Percentiles rank a stretch among this genome's conserved stretches.
Evolutionary conservation across 495 filamentous ascomycete species (phyloP).

Genomic region (Aspergillus avenaceus): DNA sequence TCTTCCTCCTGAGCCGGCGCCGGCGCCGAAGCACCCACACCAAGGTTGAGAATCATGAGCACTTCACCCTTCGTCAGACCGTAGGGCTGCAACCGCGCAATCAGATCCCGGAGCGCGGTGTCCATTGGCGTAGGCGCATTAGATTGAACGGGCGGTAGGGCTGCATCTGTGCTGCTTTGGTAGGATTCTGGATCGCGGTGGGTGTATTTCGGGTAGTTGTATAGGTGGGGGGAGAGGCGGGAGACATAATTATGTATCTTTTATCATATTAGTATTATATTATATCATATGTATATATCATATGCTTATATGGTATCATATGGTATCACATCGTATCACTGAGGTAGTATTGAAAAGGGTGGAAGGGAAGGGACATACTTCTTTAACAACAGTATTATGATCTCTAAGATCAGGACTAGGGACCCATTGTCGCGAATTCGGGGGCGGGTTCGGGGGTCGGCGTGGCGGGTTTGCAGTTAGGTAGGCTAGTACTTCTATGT

Average conservation of each 20-base stretch:
- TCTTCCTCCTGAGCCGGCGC: constrained; percentile 5
- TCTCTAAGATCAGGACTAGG: constrained; percentile 43
- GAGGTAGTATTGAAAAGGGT: neutral
- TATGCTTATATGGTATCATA: too few relatives aligned
- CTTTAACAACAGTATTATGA: constrained; percentile 49
- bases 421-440: constrained; percentile 35
- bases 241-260: constrained; percentile 44
- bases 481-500: constrained; percentile 61
- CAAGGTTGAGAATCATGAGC: constrained; percentile 61
- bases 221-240: constrained; percentile 36
- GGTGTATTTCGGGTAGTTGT: constrained; percentile 31
- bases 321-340: too few relatives aligned
- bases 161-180: constrained; percentile 8
- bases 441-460: constrained; percentile 37
- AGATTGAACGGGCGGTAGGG: constrained; percentile 5
- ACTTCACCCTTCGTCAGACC: constrained; percentile 60
- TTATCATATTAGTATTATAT: too few relatives aligned
- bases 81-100: constrained; percentile 40
- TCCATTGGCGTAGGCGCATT: constrained; percentile 30
- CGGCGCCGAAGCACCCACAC: constrained; percentile 23
- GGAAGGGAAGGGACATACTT: constrained; percentile 25
- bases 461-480: constrained; percentile 45
- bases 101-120: constrained; percentile 33
- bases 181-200: constrained; percentile 19
- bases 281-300: too few relatives aligned